Base-by-base conservation (phyloP, 2,329 filamentous ascomycete species). In the Mollisia scopiformis region DNA sequence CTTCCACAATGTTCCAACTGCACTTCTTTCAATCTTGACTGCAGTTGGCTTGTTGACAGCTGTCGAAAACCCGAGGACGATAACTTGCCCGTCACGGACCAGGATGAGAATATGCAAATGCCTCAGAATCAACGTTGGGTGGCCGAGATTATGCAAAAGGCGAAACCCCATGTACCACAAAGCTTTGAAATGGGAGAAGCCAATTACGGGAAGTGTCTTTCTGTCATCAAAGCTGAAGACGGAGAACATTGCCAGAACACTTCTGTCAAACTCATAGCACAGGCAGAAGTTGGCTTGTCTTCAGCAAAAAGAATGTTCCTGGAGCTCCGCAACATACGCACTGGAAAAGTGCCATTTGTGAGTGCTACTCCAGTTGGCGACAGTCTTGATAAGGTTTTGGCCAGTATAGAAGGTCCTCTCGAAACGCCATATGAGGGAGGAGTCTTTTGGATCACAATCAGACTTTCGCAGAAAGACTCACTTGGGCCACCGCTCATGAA, bases 361-460 rank as follows among this genome's bases (percentile, higher is more conserved):
- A 41, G 37, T 41, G 37, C 37, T 16, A 21, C n/a, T 14, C 37
- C n/a, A 7, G 14, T 41, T 5, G 37, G 3, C 5, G 37, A 41
- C 16, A 16, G 21, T 19, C 37, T 41, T 19, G 37, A 6, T 7
- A 41, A 10, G 21, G 21, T 41, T 16, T 31, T 72, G 2, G 66
- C 67, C 8, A 67, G 66, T 52, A 67, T 71, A 33, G 63, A 69
- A 55, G 67, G 67, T 0, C 66, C 64, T 3, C 68, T 39, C 8
- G 69, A 66, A 6, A 70, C 68, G 1, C 66, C 65, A 0, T 71
- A 70, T 16, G 61, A 64, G 50, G 58, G 63, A 1, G 61, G 66
- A 2, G 56, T 64, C 8, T 70, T 69, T 16, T 70, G 62, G 63
- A 62, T 68, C 33, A 57, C 41, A 2, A 57, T 67, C 14, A 59